Evolutionary conservation across 129 eudicot genomes (phyloP).

Genomic region (carrot (Daucus carota)): DNA sequence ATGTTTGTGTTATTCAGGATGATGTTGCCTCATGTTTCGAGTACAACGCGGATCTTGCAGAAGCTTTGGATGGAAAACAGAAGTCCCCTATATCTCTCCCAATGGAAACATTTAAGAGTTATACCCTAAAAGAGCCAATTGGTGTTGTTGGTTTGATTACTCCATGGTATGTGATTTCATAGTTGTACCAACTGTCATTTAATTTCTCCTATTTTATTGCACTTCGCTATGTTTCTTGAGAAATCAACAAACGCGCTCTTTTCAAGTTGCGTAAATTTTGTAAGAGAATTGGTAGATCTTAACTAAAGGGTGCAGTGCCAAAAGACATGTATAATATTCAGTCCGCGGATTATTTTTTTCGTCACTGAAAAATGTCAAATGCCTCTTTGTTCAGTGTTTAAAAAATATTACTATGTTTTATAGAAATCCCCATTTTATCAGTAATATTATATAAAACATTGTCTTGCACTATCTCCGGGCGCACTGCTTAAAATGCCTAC

Average conservation of each 20-base stretch:
- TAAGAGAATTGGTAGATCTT: not conserved
- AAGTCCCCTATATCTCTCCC: conserved; percentile 73
- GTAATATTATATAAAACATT: not conserved
- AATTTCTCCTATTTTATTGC: not conserved
- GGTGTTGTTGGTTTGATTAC: conserved; percentile 96
- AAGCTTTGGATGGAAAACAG: conserved; percentile 76
- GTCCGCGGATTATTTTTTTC: no score
- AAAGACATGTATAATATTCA: no score
- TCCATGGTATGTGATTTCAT: conserved; percentile 56
- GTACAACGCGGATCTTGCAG: conserved; percentile 92
- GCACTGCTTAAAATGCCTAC: not conserved
- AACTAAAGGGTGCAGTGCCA: no score
- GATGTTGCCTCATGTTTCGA: conserved; percentile 96
- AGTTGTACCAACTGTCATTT: not conserved
- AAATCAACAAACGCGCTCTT: not conserved
- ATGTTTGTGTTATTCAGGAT: conserved; percentile 42
- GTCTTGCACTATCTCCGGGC: not conserved
- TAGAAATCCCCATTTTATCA: not conserved
- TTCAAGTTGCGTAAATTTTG: not conserved
- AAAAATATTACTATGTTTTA: not conserved
- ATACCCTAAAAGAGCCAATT: conserved; percentile 72
- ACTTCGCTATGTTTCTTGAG: not conserved
- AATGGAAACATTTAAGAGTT: conserved; percentile 75
- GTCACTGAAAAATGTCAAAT: not conserved
- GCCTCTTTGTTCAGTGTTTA: not conserved